phyloP scores from a whole-genome alignment of 169 alveolate species.

The Theileria luwenshuni region DNA sequence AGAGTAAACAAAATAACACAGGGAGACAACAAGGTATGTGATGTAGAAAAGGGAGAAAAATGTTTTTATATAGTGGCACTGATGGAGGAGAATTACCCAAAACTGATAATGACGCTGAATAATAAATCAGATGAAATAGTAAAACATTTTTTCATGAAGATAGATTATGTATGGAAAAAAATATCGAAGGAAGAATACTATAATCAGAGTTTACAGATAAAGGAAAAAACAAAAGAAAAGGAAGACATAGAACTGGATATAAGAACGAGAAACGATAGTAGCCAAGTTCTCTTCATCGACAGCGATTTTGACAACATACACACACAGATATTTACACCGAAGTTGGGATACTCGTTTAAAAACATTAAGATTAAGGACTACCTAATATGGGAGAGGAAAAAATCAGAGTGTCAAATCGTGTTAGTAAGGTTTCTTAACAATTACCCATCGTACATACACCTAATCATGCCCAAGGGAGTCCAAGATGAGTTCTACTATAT shows the following conservation, averaged over 20 bases:
- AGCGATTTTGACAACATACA: background rate
- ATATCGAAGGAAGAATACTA: background rate
- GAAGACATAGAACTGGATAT: background rate
- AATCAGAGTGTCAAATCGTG: background rate
- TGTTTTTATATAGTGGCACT: background rate
- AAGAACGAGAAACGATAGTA: background rate
- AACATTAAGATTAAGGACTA: background rate
- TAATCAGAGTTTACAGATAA: too few species aligned
- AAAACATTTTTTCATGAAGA: background rate
- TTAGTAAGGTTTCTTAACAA: background rate
- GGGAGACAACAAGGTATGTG: constrained; percentile 15
- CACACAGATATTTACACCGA: background rate
- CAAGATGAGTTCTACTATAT: background rate
- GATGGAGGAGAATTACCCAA: background rate
- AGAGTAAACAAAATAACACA: constrained; percentile 1
- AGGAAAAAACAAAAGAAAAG: background rate
- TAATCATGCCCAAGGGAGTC: background rate
- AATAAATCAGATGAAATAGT: background rate
- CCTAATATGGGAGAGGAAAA: constrained; percentile 2
- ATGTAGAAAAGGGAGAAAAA: background rate
- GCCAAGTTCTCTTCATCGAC: background rate
- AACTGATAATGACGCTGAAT: background rate
- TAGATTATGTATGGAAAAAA: background rate
- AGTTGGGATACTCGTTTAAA: background rate
- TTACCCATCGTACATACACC: background rate